These are phyloP conservation scores for Suhomyces choctaworum DNA, from an alignment of 1,139 yeast species.

Conservation along the genomic window DNA sequence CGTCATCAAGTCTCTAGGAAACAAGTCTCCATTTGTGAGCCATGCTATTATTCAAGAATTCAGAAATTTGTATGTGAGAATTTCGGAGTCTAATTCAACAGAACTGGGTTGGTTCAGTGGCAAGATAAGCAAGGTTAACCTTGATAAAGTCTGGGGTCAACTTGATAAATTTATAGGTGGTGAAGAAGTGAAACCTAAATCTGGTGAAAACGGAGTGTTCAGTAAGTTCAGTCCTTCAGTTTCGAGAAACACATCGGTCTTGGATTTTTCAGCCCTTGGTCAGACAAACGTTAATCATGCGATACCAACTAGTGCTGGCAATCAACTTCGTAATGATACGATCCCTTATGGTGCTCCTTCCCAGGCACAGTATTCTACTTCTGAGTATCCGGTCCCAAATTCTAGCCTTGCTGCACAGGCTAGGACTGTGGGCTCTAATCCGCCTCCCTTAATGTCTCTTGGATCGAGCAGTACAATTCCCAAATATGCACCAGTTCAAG, in stretches of 20 bases:
- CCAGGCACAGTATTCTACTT: not conserved
- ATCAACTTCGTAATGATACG: not conserved
- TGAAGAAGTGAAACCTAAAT: constrained; percentile 52
- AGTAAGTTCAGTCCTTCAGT: constrained; percentile 71
- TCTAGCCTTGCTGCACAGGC: constrained; percentile 16
- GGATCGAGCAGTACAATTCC: constrained; percentile 19
- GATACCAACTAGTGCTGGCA: constrained; percentile 1
- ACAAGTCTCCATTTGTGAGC: constrained; percentile 41
- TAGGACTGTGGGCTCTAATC: constrained; percentile 5
- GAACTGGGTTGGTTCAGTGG: constrained; percentile 62
- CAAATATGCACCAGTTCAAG: constrained; percentile 21
- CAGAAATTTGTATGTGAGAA: constrained; percentile 43
- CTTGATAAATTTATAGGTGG: constrained; percentile 92
- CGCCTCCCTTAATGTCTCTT: constrained; percentile 18
- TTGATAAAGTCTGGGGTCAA: constrained; percentile 87
- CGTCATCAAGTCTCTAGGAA: constrained; percentile 40
- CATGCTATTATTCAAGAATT: constrained; percentile 38
- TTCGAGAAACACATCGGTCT: constrained; percentile 52
- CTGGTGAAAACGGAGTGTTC: constrained; percentile 58
- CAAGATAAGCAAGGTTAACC: constrained; percentile 69
- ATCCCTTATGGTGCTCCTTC: constrained; percentile 1
- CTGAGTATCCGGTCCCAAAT: constrained; percentile 8
- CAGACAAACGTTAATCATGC: not conserved
- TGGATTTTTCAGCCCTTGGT: constrained; percentile 37
- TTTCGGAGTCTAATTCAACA: constrained; percentile 42